Base-by-base conservation (phyloP, 257 asterid species). In the Plectranthus barbatus region DNA sequence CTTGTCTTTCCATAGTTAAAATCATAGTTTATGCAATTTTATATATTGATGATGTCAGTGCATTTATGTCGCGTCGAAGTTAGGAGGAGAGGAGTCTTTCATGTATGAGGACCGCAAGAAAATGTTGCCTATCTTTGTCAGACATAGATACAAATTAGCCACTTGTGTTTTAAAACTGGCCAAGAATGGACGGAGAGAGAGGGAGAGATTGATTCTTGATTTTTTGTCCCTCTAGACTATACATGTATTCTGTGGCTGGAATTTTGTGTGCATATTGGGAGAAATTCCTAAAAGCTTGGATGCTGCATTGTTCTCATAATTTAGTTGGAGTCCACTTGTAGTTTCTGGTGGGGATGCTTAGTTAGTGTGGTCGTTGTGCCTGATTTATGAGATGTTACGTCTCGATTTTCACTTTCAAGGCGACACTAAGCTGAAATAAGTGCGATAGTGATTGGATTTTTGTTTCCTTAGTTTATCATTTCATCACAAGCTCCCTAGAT, bases 381-480 rank as follows among this genome's bases (percentile, higher is more conserved):
- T 20, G 3, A 34, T 49, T 19, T 37, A 6, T 61, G 44, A n/a
- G 40, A 29, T 24, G 45, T 29, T 45, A 45, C 52, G 29, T 45
- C 29, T 21, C 66, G 20, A 8, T 18, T 6, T 46, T 34, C 58
- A 34, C 41, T 34, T 7, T 13, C 1, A 33, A 20, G 33, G 42
- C 5, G 33, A 31, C 23, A 40, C 9, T 17, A 33, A 59, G 60
- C 14, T 69, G 63, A 51, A 60, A 69, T 68, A 21, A 49, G 31
- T 21, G 34, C 23, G 70, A 34, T 59, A 33, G 33, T 42, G 39
- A 44, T 31, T 56, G 7, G 19, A 66, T 29, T 36, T 21, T 44
- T 44, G 23, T 12, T 41, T 13, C n/a, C 37, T 10, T 18, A 18
- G 14, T 34, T 31, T 10, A 7, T 15, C 6, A 10, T n/a, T n/a